Conservation (phyloP, 305 asterid species). For the Solanum hybrid region DNA sequence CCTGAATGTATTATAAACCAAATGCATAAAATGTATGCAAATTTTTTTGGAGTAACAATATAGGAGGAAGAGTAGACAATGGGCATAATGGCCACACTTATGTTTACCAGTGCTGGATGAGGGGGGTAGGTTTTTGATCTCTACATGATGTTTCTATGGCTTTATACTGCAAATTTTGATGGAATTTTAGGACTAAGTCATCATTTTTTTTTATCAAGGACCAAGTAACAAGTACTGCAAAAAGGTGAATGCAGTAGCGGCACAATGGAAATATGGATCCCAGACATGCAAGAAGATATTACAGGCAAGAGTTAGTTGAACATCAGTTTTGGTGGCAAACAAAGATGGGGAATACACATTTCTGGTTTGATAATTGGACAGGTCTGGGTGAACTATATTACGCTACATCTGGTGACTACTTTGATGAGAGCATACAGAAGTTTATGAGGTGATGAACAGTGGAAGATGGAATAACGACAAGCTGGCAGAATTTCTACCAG, state of each 20-base stretch:
- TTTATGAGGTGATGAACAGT: background rate
- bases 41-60: background rate
- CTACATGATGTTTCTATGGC: background rate
- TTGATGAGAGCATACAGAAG: background rate
- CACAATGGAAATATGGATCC: background rate
- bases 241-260: background rate
- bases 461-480: background rate
- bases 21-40: background rate
- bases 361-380: background rate
- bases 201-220: background rate
- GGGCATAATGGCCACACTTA: background rate
- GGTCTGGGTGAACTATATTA: background rate
- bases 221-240: background rate
- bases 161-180: background rate
- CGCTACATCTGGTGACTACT: background rate
- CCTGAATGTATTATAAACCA: background rate
- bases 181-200: background rate
- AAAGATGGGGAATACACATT: background rate
- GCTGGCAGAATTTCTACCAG: background rate
- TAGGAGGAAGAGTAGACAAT: background rate
- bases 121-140: background rate
- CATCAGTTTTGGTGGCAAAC: background rate
- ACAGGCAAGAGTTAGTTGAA: background rate
- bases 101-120: background rate
- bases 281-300: background rate